phyloP scores from a whole-genome alignment of 2,329 filamentous ascomycete species.

The Ceratocystis ficicola region DNA sequence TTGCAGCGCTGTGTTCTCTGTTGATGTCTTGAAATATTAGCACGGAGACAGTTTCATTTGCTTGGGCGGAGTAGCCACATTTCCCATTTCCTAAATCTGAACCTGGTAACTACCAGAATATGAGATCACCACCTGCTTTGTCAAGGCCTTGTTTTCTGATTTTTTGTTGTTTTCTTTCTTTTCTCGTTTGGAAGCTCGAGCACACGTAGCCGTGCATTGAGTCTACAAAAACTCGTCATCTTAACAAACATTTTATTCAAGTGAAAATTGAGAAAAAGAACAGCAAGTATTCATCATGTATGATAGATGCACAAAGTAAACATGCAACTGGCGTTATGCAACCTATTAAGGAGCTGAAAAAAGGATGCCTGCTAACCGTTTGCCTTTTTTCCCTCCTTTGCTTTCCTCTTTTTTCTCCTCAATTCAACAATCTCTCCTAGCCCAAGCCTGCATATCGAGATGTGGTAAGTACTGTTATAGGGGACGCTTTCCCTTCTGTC shows the following conservation, averaged over 20 bases:
- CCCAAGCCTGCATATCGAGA: no score
- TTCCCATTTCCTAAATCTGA: background rate
- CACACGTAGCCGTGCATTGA: background rate
- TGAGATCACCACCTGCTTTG: background rate
- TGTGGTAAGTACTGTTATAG: no score
- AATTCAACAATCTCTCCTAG: background rate
- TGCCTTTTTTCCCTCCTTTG: background rate
- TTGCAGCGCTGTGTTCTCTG: background rate
- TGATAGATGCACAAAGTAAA: background rate
- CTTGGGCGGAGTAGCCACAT: background rate
- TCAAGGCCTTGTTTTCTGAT: no score
- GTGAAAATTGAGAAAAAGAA: background rate
- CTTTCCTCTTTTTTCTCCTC: background rate
- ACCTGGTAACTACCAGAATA: background rate
- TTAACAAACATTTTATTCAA: background rate
- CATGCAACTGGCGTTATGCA: background rate
- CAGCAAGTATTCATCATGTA: background rate
- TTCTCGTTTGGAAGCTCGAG: background rate
- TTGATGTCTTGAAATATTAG: background rate
- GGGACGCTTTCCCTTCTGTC: no score
- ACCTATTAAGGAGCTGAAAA: slow-evolving; percentile 1
- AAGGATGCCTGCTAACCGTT: background rate
- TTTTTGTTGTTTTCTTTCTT: background rate
- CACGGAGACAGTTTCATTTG: background rate
- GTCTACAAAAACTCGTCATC: background rate